Base-by-base conservation (phyloP, 805 yeast genomes). In the Barnettozyma wickerhamii region DNA sequence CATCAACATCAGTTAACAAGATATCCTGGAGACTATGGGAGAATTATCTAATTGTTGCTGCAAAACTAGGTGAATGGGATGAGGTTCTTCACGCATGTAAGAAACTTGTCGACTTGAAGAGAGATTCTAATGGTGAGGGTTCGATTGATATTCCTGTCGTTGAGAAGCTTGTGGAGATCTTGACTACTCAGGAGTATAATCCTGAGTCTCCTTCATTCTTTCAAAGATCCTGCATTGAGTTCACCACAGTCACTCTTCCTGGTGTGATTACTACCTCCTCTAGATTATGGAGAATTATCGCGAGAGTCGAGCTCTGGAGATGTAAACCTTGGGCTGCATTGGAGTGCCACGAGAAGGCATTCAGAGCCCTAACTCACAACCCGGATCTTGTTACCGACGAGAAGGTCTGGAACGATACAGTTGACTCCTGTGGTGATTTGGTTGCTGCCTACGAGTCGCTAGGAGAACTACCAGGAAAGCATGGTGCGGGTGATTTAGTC, bases 1-100 rank as follows among this genome's bases (percentile, higher is more conserved):
- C 86, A 15, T 67, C 82, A 30, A 82, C 88, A 28, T 81, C 79
- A 35, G 77, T 79, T 19, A 69, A 72, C 10, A 79, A 77, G 50
- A 76, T 75, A 40, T 85, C 90, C 37, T 86, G 97, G 96, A 77
- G 85, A 52, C 79, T 93, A 26, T 90, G 91, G 84, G 93, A 88
- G 53, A 93, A 93, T 58, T 88, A 79, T 53, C 66, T 87, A 56
- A 68, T 79, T 21, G 91, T 91, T 18, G 95, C 97, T 0, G 80
- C 81, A 20, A 85, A 81, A 56, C 65, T 90, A 33, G 70, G 75
- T n/a, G 85, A 86, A 54, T 93, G 98, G 97, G 80, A 75, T 46
- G 95, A 88, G 43, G 96, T 85, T 4, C 67, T 90, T 15, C 63
- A 75, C 27, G 96, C 96, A 0, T 72, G 83, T n/a, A 73, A 70